A percentile compares a stretch with the other conserved stretches of the same genome.
Conservation (phyloP, 257 asterid species). For the Salvia miltiorrhiza region DNA sequence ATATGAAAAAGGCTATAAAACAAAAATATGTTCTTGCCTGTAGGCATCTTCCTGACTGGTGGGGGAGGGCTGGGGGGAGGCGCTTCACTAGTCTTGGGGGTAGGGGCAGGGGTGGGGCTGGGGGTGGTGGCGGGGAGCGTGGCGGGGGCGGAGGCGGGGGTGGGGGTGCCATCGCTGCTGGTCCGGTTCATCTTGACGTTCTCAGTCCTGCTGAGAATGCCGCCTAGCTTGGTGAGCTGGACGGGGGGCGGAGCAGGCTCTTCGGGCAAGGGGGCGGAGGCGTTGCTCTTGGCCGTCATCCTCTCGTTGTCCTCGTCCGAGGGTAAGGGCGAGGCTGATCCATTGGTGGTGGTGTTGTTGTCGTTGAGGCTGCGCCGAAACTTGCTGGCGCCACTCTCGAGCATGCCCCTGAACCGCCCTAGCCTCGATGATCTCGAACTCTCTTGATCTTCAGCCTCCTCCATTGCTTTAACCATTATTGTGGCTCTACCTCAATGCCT, state of each 20-base stretch:
- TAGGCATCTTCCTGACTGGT: constrained; percentile 1
- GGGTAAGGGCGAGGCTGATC: neutral
- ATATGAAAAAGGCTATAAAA: no score
- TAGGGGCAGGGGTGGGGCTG: neutral
- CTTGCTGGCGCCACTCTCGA: constrained; percentile 25
- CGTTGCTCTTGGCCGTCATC: constrained; percentile 22
- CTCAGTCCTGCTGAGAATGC: constrained; percentile 26
- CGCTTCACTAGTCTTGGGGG: neutral
- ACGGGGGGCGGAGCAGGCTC: constrained; percentile 7
- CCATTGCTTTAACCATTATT: constrained; percentile 27
- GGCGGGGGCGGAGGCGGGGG: neutral
- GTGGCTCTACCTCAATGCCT: neutral
- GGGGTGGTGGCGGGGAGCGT: neutral
- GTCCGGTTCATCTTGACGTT: constrained; percentile 21
- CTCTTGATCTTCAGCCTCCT: constrained; percentile 36
- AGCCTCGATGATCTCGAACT: constrained; percentile 17
- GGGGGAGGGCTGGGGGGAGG: neutral
- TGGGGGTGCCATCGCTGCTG: constrained; percentile 20
- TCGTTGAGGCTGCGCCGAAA: constrained; percentile 21
- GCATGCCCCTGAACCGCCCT: constrained; percentile 30
- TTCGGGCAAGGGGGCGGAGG: constrained; percentile 11
- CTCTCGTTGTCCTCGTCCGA: constrained; percentile 17
- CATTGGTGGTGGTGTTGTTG: neutral
- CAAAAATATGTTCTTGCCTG: constrained; percentile 33
- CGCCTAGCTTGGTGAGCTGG: constrained; percentile 18